phyloP scores from a whole-genome alignment of 129 eudicot species.

The Flaveria brownii region DNA sequence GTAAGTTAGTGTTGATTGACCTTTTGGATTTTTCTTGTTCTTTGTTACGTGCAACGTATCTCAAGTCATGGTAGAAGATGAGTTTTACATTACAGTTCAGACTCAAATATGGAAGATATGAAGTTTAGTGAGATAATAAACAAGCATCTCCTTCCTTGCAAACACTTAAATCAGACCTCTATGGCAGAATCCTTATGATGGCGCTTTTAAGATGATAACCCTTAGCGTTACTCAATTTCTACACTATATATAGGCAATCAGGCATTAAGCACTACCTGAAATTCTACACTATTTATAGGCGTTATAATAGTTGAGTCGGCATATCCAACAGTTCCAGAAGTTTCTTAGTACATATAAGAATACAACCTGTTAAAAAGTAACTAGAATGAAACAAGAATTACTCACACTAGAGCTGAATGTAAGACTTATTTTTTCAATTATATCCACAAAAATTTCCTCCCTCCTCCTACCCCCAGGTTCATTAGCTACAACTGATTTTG shows the following conservation, averaged over 20 bases:
- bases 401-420: constrained; percentile 98
- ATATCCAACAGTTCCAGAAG: constrained; percentile 2
- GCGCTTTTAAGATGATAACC: neutral
- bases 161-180: neutral
- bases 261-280: neutral
- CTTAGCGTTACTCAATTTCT: neutral
- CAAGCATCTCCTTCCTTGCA: constrained; percentile 4
- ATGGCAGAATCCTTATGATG: neutral
- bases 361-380: neutral
- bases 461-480: constrained; percentile 94
- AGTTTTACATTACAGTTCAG: neutral
- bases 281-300: neutral
- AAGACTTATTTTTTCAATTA: constrained; percentile 93
- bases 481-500: constrained; percentile 95
- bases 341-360: neutral
- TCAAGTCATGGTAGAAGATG: neutral
- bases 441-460: constrained; percentile 97
- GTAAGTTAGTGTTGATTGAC: neutral
- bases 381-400: constrained; percentile 19
- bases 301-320: constrained; percentile 8
- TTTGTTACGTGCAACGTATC: neutral
- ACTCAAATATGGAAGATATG: neutral
- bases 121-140: neutral
- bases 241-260: neutral
- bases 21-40: neutral